Conservation (phyloP, 1,139 yeast genomes). For the Suhomyces ambrosiae region DNA sequence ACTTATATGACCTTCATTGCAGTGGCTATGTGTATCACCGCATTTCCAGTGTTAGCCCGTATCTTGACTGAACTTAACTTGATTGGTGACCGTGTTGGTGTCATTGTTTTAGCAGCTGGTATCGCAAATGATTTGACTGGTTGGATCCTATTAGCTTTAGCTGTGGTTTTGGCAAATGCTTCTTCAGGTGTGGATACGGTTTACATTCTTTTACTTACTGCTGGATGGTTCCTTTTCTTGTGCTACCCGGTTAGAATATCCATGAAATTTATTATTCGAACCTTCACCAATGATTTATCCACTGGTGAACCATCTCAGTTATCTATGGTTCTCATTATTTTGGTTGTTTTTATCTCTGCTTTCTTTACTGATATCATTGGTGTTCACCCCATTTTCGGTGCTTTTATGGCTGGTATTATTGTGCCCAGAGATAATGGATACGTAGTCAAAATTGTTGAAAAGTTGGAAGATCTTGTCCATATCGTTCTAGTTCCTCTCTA, state of each 20-base stretch:
- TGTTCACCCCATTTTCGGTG: conserved; percentile 81
- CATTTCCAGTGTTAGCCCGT: conserved; percentile 81
- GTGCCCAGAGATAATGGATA: conserved; percentile 79
- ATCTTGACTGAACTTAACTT: conserved; percentile 72
- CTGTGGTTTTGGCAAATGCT: conserved; percentile 74
- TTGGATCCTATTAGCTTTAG: conserved; percentile 75
- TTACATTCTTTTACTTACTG: conserved; percentile 63
- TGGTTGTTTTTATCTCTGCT: conserved; percentile 63
- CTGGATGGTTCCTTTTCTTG: conserved; percentile 67
- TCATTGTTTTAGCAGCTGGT: conserved; percentile 80
- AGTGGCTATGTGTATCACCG: conserved; percentile 80
- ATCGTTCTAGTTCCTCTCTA: conserved; percentile 72
- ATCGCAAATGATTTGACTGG: conserved; percentile 79
- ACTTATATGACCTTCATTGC: conserved; percentile 77
- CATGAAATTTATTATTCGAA: conserved; percentile 44
- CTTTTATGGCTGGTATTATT: conserved; percentile 73
- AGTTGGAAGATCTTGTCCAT: conserved; percentile 75
- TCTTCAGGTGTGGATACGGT: conserved; percentile 67
- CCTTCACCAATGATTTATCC: conserved; percentile 50
- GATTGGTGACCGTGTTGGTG: conserved; percentile 72
- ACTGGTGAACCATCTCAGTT: conserved; percentile 65
- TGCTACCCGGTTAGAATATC: conserved; percentile 56
- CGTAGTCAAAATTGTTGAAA: conserved; percentile 66
- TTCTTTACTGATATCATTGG: conserved; percentile 82
- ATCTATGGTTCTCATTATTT: conserved; percentile 57